A percentile compares a stretch with the other conserved stretches of the same genome.
phyloP scores from a whole-genome alignment of 192 early-diverging fungal genomes.

The Backusella sp. region DNA sequence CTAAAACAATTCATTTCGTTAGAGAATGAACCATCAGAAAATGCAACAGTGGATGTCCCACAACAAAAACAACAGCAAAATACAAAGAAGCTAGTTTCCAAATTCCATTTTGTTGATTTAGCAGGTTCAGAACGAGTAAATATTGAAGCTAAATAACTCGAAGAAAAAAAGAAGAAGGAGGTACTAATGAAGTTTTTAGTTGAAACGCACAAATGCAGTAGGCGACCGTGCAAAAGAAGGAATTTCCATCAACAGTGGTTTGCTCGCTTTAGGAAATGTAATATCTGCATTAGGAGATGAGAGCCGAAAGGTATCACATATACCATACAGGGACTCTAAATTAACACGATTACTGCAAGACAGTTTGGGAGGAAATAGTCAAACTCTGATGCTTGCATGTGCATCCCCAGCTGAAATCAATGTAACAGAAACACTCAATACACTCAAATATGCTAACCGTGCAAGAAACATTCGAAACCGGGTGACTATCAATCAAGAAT shows the following conservation, averaged over 20 bases:
- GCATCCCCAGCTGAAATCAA: conserved; percentile 83
- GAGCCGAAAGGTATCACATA: conserved; percentile 59
- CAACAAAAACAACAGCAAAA: not conserved
- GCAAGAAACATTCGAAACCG: conserved; percentile 83
- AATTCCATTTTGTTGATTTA: conserved; percentile 99
- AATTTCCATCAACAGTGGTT: conserved; percentile 94
- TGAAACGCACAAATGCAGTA: conserved; percentile 89
- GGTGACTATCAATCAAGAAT: conserved; percentile 45
- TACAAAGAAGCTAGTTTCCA: conserved; percentile 37
- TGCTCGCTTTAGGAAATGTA: conserved; percentile 95
- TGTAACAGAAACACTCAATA: conserved; percentile 88
- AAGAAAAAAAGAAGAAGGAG: not conserved
- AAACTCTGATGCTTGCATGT: conserved; percentile 94
- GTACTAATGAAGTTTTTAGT: conserved; percentile 19
- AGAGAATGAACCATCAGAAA: not conserved
- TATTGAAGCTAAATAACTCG: not conserved
- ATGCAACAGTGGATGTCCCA: not conserved
- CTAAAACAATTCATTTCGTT: conserved; percentile 68
- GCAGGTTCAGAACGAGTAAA: conserved; percentile 90
- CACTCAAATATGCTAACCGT: conserved; percentile 93
- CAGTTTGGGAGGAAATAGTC: conserved; percentile 89
- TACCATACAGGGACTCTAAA: conserved; percentile 97
- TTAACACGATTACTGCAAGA: conserved; percentile 96
- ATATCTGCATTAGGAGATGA: conserved; percentile 93
- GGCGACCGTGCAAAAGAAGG: conserved; percentile 96